Percentiles rank a stretch among this genome's conserved stretches.
phyloP scores from a whole-genome alignment of 2,329 filamentous ascomycete genomes.

The Trichophyton rubrum region DNA sequence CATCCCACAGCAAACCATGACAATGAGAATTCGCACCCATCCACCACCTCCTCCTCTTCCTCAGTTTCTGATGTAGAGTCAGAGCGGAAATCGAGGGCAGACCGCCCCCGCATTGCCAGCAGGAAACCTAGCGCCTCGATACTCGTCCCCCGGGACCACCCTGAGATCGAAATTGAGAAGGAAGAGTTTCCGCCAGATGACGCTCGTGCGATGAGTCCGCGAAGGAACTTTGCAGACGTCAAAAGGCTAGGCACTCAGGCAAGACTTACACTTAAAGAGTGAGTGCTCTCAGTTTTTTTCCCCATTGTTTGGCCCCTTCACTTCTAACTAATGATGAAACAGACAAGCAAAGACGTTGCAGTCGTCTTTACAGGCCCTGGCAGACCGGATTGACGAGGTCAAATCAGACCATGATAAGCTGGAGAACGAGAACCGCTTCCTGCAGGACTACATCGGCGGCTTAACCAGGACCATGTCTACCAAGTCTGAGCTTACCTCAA shows the following conservation, averaged over 20 bases:
- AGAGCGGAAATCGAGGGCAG: conserved; percentile 33
- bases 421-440: conserved; percentile 89
- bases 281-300: conserved; percentile 22
- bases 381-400: conserved; percentile 88
- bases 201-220: conserved; percentile 85
- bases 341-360: conserved; percentile 85
- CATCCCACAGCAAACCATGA: not conserved
- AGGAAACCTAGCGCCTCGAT: conserved; percentile 73
- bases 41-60: conserved; percentile 34
- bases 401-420: conserved; percentile 93
- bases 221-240: conserved; percentile 79
- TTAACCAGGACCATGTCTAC: conserved; percentile 61
- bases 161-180: conserved; percentile 58
- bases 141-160: conserved; percentile 65
- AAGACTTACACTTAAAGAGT: conserved; percentile 51
- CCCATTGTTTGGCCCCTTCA: not conserved
- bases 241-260: conserved; percentile 78
- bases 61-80: conserved; percentile 37
- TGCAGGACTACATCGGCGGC: conserved; percentile 96
- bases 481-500: conserved; percentile 43
- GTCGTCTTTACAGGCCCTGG: conserved; percentile 75
- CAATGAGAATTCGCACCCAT: conserved; percentile 13
- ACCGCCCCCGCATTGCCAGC: conserved; percentile 56
- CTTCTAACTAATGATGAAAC: not conserved
- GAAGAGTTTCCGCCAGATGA: conserved; percentile 74